These are phyloP conservation scores for Prunus fruticosa DNA, from an alignment of 306 rosid species.

Conservation along the genomic window DNA sequence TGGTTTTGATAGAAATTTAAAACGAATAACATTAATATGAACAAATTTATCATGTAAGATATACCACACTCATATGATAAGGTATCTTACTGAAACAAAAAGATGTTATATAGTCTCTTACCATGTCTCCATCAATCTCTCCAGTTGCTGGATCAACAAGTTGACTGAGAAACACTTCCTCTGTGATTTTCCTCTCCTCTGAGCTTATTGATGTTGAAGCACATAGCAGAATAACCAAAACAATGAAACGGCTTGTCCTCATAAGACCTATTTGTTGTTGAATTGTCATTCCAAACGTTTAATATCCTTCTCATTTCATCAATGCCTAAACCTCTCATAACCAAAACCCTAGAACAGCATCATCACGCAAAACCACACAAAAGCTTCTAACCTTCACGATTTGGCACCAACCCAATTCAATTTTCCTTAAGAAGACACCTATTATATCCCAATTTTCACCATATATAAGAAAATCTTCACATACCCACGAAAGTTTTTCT, in stretches of 20 bases:
- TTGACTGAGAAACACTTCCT: conserved; percentile 44
- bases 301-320: conserved; percentile 50
- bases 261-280: conserved; percentile 47
- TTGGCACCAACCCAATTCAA: conserved; percentile 30
- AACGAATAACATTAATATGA: neutral
- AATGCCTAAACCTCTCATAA: conserved; percentile 37
- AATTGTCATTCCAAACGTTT: conserved; percentile 41
- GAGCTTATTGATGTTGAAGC: conserved; percentile 34
- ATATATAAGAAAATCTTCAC: conserved; percentile 20
- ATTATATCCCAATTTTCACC: neutral
- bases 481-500: conserved; percentile 35
- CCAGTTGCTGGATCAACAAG: conserved; percentile 57
- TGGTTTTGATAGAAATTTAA: neutral
- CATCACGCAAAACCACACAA: conserved; percentile 28
- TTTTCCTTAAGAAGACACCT: conserved; percentile 16
- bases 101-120: conserved; percentile 35
- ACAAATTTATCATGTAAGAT: neutral
- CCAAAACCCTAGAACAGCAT: conserved; percentile 38
- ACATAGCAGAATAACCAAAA: conserved; percentile 47
- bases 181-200: conserved; percentile 38
- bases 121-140: conserved; percentile 54
- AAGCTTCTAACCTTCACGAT: conserved; percentile 27
- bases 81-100: neutral
- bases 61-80: neutral
- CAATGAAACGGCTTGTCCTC: conserved; percentile 50